phyloP scores from a whole-genome alignment of 177 flowering plant species.

The Vitis hybrid region DNA sequence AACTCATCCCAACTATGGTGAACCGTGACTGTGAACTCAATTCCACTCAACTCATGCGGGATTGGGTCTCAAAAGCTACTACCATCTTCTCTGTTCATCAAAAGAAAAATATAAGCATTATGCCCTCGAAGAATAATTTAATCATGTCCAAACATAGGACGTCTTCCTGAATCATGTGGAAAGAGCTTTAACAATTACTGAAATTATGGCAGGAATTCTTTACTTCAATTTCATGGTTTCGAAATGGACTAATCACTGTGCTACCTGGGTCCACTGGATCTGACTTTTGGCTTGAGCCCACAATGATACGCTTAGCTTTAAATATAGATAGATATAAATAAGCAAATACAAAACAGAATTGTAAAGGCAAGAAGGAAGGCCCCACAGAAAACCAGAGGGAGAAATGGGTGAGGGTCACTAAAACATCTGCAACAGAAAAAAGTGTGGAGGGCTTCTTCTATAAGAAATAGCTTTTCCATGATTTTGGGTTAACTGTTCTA shows the following conservation, averaged over 20 bases:
- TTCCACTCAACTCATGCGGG: too few relatives aligned
- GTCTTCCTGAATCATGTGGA: too few relatives aligned
- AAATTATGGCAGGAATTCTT: background rate
- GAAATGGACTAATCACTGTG: background rate
- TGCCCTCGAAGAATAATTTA: too few relatives aligned
- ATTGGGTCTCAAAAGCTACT: too few relatives aligned
- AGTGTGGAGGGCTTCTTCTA: background rate
- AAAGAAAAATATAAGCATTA: too few relatives aligned
- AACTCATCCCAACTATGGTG: too few relatives aligned
- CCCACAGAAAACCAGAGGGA: background rate
- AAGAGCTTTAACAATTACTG: background rate
- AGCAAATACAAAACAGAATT: background rate
- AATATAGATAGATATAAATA: background rate
- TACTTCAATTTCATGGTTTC: background rate
- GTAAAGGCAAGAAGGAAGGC: background rate
- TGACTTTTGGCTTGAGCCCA: too few relatives aligned
- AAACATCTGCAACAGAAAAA: background rate
- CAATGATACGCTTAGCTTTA: background rate
- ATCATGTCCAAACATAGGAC: too few relatives aligned
- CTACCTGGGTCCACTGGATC: background rate
- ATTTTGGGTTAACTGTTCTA: constrained; percentile 4
- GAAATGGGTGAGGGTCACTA: too few relatives aligned
- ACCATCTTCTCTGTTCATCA: too few relatives aligned
- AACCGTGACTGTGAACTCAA: too few relatives aligned
- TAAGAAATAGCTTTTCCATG: constrained; percentile 8